Evolutionary conservation across 805 yeast genomes (phyloP), one percentile per base, ranked within the genome.

Genomic region (Cyberlindnera bimundalis): DNA sequence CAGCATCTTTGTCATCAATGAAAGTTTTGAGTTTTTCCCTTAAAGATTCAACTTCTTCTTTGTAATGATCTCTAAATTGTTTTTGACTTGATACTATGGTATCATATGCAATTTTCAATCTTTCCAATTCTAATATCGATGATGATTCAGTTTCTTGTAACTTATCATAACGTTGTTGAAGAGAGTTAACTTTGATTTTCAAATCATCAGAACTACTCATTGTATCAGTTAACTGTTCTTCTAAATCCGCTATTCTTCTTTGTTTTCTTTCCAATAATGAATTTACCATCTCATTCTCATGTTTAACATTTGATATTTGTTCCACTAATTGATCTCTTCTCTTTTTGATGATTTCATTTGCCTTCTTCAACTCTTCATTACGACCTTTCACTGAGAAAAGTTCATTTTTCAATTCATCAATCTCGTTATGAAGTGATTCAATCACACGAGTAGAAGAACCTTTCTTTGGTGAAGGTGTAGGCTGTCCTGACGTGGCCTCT

Each of bases 241-340:
- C 95, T 51, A 85, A 62, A 49, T 83, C 91, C 23, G 66, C 53
- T 19, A 84, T 73, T 39, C 86, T 67, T 37, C 90, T 69, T 51
- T 84, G 88, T 53, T 84, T 84, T 38, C 95, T 67, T 46, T 74
- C 77, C 43, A 86, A 62, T 47, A 84, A 64, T 1, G 88, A 78
- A 52, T 75, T 81, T 31, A 83, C 68, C 66, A 81, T 81, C 48
- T 84, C 89, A 51, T 81, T 81, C 53, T 87, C 91, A 58, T 84
- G 90, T 59, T 82, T 82, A 28, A 84, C 67, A 47, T 79, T 80
- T 23, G 87, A 78, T 45, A 81, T 61, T 59, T 80, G 84, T 51
- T 81, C 87, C 26, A 78, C 70, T 39, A 74, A 65, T 40, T 72
- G 65, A 50, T 75, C 79, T 51, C 79, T 66, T 61, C 76, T 69